A percentile compares a stretch with the other conserved stretches of the same genome.
These are phyloP conservation scores for Avena eriantha DNA, from an alignment of 176 grass and related monocot species.

Conservation along the genomic window DNA sequence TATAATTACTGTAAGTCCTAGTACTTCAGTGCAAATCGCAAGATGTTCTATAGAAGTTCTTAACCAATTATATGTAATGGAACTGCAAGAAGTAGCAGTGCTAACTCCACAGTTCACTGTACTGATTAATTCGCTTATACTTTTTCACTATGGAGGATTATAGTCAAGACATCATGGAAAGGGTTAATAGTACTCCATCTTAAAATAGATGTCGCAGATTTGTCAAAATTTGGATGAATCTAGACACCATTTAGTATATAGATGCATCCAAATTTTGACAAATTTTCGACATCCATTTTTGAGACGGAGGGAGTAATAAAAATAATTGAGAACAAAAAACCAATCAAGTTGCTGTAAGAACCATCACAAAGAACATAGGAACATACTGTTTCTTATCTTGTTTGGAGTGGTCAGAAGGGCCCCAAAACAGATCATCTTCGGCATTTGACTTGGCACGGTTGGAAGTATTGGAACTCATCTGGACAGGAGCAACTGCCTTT, in stretches of 20 bases:
- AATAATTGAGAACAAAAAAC: constrained; percentile 21
- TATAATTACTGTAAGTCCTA: neutral
- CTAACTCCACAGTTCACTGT: constrained; percentile 9
- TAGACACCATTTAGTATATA: no score
- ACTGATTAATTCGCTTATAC: constrained; percentile 10
- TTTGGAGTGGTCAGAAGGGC: constrained; percentile 76
- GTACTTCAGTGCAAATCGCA: neutral
- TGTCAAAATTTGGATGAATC: no score
- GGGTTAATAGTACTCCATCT: neutral
- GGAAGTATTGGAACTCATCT: constrained; percentile 60
- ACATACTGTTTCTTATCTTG: constrained; percentile 88
- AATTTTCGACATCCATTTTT: no score
- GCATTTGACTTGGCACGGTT: constrained; percentile 65
- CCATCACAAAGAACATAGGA: constrained; percentile 11
- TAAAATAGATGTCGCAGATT: no score
- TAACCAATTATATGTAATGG: neutral
- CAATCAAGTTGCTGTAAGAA: neutral
- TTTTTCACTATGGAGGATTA: neutral
- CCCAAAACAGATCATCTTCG: constrained; percentile 99
- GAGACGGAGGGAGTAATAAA: neutral
- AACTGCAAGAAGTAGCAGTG: neutral
- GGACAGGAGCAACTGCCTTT: constrained; percentile 61
- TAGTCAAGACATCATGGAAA: neutral
- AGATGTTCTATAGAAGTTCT: neutral
- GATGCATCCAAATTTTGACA: no score